Evolutionary conservation across 371 early-diverging fungal genomes (phyloP), one percentile per base, ranked within the genome.

Genomic region (Mucor saturninus): DNA sequence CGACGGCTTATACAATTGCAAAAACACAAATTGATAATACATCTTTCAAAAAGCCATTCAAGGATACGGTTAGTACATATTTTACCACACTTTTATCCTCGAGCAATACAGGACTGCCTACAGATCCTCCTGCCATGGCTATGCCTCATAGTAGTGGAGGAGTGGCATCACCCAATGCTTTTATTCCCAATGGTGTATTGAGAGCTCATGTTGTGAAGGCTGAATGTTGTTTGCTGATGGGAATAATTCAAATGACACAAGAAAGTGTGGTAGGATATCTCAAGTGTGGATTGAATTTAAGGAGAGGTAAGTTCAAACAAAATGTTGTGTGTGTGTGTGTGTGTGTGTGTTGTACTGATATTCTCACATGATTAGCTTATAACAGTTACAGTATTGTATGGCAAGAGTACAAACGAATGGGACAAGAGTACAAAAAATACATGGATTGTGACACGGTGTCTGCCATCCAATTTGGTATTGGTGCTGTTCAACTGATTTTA

Each of bases 161-260:
- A 9, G 29, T 69, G 26, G 38, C 67, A 3, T 62, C 61, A 43
- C 65, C 68, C 3, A 68, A 54, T 35, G 59, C 59, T 4, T 81
- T 76, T 48, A 48, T 81, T 58, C 80, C 83, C 11, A 87, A 86
- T 56, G 83, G 84, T 30, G 81, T 83, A 15, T 64, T 88, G 10
- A 69, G 89, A 51, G 86, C 85, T 6, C 81, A 81, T 62, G 86
- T 85, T 8, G 67, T 86, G 21, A 76, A 83, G 50, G 86, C 86
- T 3, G 89, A 88, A 61, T 66, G 83, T 37, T 73, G 85, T 59
- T 57, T 88, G 6, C 43, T 85, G 55, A 86, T 83, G 30, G 79
- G 83, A 2, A 71, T 86, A 37, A 72, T 86, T 54, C 75, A 86
- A 52, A 70, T 88, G 58, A 72, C 81, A n/a, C 87, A 86, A 61